Evolutionary conservation across 495 filamentous ascomycete genomes (phyloP).

Genomic region (Astrothelium subdiscretum): DNA sequence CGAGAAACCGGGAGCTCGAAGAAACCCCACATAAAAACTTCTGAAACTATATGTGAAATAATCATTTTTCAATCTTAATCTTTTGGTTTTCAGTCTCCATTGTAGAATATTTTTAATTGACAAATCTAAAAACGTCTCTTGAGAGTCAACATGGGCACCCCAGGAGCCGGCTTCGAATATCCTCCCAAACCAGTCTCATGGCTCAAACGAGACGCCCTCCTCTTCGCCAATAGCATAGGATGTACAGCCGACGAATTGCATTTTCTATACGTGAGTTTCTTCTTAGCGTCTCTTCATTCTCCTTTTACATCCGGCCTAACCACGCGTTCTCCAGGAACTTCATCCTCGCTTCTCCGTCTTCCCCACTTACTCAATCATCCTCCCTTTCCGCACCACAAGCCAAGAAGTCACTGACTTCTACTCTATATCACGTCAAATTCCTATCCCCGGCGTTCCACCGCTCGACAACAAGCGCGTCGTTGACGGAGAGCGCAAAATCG

Average conservation of each 20-base stretch:
- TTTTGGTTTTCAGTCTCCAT: no score
- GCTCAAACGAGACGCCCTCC: constrained; percentile 74
- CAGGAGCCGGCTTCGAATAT: constrained; percentile 71
- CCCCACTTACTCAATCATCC: constrained; percentile 75
- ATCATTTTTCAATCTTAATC: no score
- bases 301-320: neutral
- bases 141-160: constrained; percentile 20
- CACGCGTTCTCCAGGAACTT: constrained; percentile 8
- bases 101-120: no score
- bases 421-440: constrained; percentile 32
- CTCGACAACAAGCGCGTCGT: constrained; percentile 66
- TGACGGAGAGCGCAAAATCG: constrained; percentile 75
- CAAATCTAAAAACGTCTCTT: neutral
- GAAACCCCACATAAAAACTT: no score
- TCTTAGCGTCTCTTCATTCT: neutral
- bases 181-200: constrained; percentile 60
- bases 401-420: constrained; percentile 84
- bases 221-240: constrained; percentile 83
- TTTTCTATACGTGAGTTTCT: constrained; percentile 63
- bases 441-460: constrained; percentile 65
- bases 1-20: no score
- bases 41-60: no score
- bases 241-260: constrained; percentile 76
- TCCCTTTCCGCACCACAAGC: constrained; percentile 70
- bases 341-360: constrained; percentile 72